phyloP scores from a whole-genome alignment of 176 grass and related monocot genomes.

The Cymbopogon citratus region DNA sequence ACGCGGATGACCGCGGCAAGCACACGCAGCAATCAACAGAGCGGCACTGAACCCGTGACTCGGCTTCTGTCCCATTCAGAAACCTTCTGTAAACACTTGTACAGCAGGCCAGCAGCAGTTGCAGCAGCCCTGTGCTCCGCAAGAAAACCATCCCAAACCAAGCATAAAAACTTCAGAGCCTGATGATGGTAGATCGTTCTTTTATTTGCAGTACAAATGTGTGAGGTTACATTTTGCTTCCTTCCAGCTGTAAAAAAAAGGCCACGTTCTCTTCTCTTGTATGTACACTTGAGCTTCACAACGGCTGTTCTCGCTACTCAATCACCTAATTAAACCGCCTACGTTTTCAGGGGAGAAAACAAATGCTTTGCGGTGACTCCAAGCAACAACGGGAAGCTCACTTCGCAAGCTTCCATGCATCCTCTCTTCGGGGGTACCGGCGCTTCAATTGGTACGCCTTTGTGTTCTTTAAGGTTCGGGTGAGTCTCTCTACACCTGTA shows the following conservation, averaged over 20 bases:
- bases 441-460: background rate
- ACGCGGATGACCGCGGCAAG: background rate
- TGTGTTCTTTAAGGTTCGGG: slow-evolving; percentile 21
- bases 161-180: background rate
- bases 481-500: slow-evolving; percentile 33
- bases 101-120: background rate
- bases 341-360: background rate
- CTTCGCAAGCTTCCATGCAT: slow-evolving; percentile 16
- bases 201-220: background rate
- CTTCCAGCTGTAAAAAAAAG: background rate
- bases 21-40: background rate
- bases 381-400: slow-evolving; percentile 3
- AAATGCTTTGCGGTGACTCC: background rate
- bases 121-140: background rate
- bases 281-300: slow-evolving; percentile 50
- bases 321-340: slow-evolving; percentile 4
- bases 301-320: background rate
- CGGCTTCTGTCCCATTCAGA: background rate
- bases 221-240: background rate
- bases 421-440: background rate
- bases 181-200: background rate
- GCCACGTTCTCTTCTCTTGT: background rate
- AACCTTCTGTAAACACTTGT: background rate
- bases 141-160: background rate
- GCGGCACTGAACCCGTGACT: background rate